phyloP scores from a whole-genome alignment of 106 monocot species.

The Platanthera zijinensis region DNA sequence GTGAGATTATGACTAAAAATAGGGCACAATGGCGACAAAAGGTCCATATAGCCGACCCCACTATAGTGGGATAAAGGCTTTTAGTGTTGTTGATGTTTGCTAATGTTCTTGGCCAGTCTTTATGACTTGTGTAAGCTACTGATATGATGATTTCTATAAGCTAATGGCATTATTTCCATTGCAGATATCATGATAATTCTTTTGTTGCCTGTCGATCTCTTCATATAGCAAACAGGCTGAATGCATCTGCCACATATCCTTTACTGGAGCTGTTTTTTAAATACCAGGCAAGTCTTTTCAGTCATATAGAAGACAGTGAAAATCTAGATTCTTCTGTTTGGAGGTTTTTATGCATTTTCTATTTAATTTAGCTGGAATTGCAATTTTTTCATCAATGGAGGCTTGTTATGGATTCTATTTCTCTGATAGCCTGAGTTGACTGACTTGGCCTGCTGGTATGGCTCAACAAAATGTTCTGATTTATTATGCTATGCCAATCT shows the following conservation, averaged over 20 bases:
- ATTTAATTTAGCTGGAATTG: neutral
- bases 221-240: slow-evolving; percentile 37
- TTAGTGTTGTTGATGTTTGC: no score
- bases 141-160: neutral
- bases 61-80: no score
- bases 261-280: slow-evolving; percentile 41
- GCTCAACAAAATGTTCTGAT: no score
- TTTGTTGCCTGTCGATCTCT: slow-evolving; percentile 34
- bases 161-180: slow-evolving; percentile 6
- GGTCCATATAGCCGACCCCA: no score
- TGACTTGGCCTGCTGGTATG: no score
- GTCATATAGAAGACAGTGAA: neutral
- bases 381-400: no score
- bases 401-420: no score
- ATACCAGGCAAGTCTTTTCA: slow-evolving; percentile 24
- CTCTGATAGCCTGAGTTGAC: no score
- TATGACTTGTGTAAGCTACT: neutral
- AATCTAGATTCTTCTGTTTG: neutral
- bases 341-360: neutral
- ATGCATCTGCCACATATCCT: slow-evolving; percentile 32
- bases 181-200: slow-evolving; percentile 45
- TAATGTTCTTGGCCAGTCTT: neutral
- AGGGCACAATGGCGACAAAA: no score
- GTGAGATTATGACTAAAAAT: no score
- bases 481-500: no score